Percentiles rank a stretch among this genome's conserved stretches.
Conservation (phyloP, 2,329 filamentous ascomycete genomes). For the Scytalidium sp. region DNA sequence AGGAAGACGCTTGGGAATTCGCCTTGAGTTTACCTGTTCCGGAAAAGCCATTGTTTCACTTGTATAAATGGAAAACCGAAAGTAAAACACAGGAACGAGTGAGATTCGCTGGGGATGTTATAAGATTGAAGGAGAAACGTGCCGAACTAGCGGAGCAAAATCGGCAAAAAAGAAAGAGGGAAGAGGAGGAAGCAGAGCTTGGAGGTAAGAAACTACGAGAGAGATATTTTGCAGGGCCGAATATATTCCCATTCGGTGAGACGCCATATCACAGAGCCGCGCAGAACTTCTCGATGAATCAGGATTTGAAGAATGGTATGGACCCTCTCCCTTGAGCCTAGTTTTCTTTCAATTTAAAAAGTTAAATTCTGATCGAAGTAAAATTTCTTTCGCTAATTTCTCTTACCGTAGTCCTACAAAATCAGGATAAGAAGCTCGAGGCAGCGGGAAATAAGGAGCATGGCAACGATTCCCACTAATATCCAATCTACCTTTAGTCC, state of each 20-base stretch:
- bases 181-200: background rate
- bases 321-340: background rate
- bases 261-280: slow-evolving; percentile 22
- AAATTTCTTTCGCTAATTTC: too few species aligned
- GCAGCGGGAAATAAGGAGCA: slow-evolving; percentile 1
- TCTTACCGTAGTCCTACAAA: too few species aligned
- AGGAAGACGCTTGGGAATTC: slow-evolving; percentile 25
- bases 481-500: too few species aligned
- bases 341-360: too few species aligned
- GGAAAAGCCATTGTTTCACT: slow-evolving; percentile 15
- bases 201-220: slow-evolving; percentile 2
- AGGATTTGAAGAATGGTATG: slow-evolving; percentile 23
- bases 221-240: slow-evolving; percentile 8
- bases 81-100: slow-evolving; percentile 15
- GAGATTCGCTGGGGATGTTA: slow-evolving; percentile 10
- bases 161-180: background rate
- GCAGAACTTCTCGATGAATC: slow-evolving; percentile 18
- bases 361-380: too few species aligned
- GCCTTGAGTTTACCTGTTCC: slow-evolving; percentile 4
- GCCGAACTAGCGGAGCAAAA: background rate
- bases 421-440: background rate
- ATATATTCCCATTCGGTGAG: slow-evolving; percentile 24
- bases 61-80: slow-evolving; percentile 17
- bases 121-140: slow-evolving; percentile 10
- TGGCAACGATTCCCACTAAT: too few species aligned